Base-by-base conservation (phyloP, 2,329 filamentous ascomycete species). In the Neofusicoccum parvum region DNA sequence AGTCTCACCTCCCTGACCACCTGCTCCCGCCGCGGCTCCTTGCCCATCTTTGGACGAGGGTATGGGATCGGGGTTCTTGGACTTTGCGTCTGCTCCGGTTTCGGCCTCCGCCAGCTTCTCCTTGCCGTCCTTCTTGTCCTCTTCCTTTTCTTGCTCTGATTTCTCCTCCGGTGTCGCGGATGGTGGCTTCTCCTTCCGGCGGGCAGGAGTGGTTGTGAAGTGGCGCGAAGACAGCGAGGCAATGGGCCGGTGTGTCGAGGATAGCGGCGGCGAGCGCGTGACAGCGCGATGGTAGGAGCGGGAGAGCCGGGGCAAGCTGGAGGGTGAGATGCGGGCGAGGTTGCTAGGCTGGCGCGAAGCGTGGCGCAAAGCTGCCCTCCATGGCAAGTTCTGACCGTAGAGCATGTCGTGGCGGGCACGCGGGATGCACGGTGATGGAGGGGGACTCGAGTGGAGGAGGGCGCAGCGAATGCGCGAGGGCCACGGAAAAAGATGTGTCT, bases 371-470 rank as follows among this genome's bases (percentile, higher is more conserved):
- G 86, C 86, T 77, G 82, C 80, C 81, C 87, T 85, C 88, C 87
- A 90, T 79, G 87, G 85, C 73, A 89, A 78, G 70, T 84, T 85
- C 78, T 87, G 86, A 73, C 86, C 83, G 80, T 87, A 86, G 76
- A 88, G 82, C 88, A 90, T 90, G 15, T 50, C 54, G 54, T 53
- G 54, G 51, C 53, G 63, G 53, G 51, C 41, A 48, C 36, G 46
- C 63, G 53, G 34, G 36, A 43, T 39, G 32, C 27, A 54, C 49
- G 62, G 37, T 37, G 49, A 34, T 23, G 12, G 53, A 43, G n/a
- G 14, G 43, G 15, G 32, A 14, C 43, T 51, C 34, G 9, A 12
- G 12, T 23, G 15, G 36, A 20, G 11, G 12, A 20, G 36, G 17
- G 36, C 32, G 56, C 14, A 9, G 27, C 43, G 27, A 14, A 45